phyloP scores from a whole-genome alignment of 495 filamentous ascomycete species.

The Hypoxylon fragiforme region DNA sequence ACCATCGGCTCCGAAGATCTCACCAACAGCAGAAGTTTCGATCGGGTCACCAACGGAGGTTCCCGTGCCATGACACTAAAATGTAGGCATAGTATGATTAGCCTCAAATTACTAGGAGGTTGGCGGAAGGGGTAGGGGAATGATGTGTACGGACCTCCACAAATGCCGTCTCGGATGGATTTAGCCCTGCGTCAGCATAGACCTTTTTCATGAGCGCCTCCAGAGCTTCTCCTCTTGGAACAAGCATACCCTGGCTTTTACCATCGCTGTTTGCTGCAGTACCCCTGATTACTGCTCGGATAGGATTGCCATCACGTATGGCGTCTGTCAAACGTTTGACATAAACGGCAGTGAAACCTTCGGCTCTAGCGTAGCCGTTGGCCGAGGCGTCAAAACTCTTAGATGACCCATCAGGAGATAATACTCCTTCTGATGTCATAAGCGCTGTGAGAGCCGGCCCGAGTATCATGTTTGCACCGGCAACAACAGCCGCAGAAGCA shows the following conservation, averaged over 20 bases:
- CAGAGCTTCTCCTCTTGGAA: slow-evolving; percentile 51
- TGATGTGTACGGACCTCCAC: slow-evolving; percentile 23
- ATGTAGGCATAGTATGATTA: not conserved
- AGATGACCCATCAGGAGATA: slow-evolving; percentile 40
- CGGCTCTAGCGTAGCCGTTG: slow-evolving; percentile 38
- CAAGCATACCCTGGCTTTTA: slow-evolving; percentile 44
- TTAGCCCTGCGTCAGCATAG: slow-evolving; percentile 47
- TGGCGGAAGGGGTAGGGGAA: not conserved
- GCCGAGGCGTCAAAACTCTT: slow-evolving; percentile 43
- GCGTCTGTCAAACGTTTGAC: slow-evolving; percentile 56
- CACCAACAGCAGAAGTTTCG: slow-evolving; percentile 40
- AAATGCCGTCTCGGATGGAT: slow-evolving; percentile 44
- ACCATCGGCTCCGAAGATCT: slow-evolving; percentile 35
- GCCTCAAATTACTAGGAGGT: not conserved
- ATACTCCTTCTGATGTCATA: slow-evolving; percentile 40
- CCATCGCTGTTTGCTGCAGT: slow-evolving; percentile 54
- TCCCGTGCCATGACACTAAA: slow-evolving; percentile 39
- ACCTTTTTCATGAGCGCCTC: slow-evolving; percentile 46
- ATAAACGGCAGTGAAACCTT: slow-evolving; percentile 39
- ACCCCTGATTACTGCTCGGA: slow-evolving; percentile 55
- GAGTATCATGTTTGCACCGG: slow-evolving; percentile 46
- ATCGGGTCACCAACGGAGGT: slow-evolving; percentile 44
- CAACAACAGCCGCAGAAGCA: slow-evolving; percentile 48
- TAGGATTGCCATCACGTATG: slow-evolving; percentile 50
- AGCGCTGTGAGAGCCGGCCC: slow-evolving; percentile 37